Conservation (phyloP, 805 yeast genomes). For the Kluyveromyces wickerhamii region DNA sequence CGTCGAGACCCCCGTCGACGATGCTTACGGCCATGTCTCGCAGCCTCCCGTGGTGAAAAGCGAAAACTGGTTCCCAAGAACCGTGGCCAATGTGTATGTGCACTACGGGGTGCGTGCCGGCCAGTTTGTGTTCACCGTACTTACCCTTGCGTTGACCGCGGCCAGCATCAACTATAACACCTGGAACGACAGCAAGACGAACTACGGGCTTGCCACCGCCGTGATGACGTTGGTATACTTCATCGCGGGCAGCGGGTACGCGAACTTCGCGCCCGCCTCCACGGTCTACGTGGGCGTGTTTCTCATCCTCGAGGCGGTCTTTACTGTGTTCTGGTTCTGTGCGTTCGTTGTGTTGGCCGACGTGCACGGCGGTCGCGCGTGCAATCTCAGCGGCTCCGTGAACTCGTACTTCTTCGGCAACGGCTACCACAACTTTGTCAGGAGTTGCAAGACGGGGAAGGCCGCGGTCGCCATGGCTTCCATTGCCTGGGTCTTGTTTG, state of each 20-base stretch:
- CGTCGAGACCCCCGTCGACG: too few species aligned
- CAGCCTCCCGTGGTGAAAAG: too few species aligned
- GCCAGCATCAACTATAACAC: conserved; percentile 19
- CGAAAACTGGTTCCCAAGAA: too few species aligned
- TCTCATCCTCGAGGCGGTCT: conserved; percentile 22
- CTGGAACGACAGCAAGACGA: conserved; percentile 25
- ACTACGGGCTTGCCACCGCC: conserved; percentile 27
- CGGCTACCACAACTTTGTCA: too few species aligned
- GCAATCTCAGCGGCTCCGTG: conserved; percentile 14
- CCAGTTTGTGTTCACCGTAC: conserved; percentile 23
- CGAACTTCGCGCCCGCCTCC: conserved; percentile 12
- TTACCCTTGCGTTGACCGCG: conserved; percentile 27
- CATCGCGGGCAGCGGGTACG: conserved; percentile 15
- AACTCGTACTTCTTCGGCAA: conserved; percentile 13
- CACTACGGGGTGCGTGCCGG: conserved; percentile 5
- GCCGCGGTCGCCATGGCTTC: conserved; percentile 31
- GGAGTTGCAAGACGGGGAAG: conserved; percentile 23
- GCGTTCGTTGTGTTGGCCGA: conserved; percentile 31
- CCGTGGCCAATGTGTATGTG: not conserved
- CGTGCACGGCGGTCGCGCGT: conserved; percentile 24
- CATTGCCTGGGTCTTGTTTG: conserved; percentile 22
- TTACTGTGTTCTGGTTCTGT: conserved; percentile 28
- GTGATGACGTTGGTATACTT: conserved; percentile 26
- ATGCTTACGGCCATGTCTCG: too few species aligned
- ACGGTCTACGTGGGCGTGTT: conserved; percentile 22